phyloP scores from a whole-genome alignment of 2,329 filamentous ascomycete genomes.

The Pseudophaeomoniella oleicola region DNA sequence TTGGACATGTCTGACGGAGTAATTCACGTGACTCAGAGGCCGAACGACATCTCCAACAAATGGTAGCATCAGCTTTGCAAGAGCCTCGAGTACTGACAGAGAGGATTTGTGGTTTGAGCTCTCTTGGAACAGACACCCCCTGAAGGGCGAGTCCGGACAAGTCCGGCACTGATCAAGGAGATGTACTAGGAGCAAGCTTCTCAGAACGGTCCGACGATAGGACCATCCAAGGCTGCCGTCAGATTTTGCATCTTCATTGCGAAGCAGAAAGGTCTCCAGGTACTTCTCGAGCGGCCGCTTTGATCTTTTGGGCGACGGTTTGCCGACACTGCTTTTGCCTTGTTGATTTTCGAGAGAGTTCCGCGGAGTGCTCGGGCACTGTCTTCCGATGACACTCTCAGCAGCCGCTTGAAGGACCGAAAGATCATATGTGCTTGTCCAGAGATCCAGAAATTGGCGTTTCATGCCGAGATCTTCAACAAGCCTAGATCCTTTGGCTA shows the following conservation, averaged over 20 bases:
- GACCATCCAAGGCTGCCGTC: conserved; percentile 23
- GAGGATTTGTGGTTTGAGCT: conserved; percentile 43
- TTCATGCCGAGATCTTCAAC: conserved; percentile 43
- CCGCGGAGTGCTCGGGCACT: conserved; percentile 1
- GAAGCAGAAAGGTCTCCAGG: conserved; percentile 42
- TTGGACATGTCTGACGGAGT: conserved; percentile 39
- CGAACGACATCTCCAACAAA: conserved; percentile 43
- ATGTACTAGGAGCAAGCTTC: conserved; percentile 45
- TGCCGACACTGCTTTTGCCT: conserved; percentile 1
- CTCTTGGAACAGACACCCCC: conserved; percentile 34
- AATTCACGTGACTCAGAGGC: conserved; percentile 40
- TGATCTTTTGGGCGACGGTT: conserved; percentile 13
- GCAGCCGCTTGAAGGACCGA: conserved; percentile 34
- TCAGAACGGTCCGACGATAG: conserved; percentile 41
- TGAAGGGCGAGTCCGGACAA: conserved; percentile 14
- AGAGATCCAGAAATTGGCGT: conserved; percentile 41
- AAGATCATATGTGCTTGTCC: conserved; percentile 42
- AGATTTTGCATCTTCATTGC: conserved; percentile 39
- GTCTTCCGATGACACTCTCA: conserved; percentile 45
- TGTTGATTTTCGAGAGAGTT: neutral
- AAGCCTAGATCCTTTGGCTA: conserved; percentile 28
- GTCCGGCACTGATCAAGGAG: conserved; percentile 42
- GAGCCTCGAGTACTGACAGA: conserved; percentile 32
- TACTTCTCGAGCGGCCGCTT: conserved; percentile 35
- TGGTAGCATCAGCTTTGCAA: conserved; percentile 40